These are phyloP conservation scores for Calycina marina DNA, from an alignment of 2,329 filamentous ascomycete genomes.

Conservation along the genomic window DNA sequence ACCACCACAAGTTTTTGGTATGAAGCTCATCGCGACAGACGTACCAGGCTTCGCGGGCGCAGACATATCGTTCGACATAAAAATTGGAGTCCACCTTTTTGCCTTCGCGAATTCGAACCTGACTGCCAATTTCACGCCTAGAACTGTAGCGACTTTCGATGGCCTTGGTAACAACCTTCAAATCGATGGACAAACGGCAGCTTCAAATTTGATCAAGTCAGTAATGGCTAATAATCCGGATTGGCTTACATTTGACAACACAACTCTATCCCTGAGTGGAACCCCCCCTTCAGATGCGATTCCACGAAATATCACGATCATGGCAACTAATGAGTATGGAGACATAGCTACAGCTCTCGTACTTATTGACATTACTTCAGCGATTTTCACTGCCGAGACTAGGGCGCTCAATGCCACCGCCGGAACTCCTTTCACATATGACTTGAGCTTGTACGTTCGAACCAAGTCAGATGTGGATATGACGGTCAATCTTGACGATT, in stretches of 20 bases:
- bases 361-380: conserved; percentile 14
- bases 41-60: conserved; percentile 61
- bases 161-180: conserved; percentile 36
- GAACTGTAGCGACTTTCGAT: conserved; percentile 35
- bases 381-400: conserved; percentile 13
- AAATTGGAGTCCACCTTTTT: conserved; percentile 57
- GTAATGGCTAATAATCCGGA: conserved; percentile 41
- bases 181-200: conserved; percentile 40
- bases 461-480: conserved; percentile 15
- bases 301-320: conserved; percentile 47
- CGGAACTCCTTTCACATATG: conserved; percentile 14
- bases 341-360: conserved; percentile 45
- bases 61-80: conserved; percentile 51
- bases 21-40: conserved; percentile 66
- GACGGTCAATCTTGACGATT: conserved; percentile 7
- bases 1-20: conserved; percentile 55
- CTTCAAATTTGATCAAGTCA: conserved; percentile 33
- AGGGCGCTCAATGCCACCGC: conserved; percentile 15
- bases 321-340: conserved; percentile 41
- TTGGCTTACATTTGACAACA: conserved; percentile 55
- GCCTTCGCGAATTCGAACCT: conserved; percentile 44
- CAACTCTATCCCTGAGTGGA: conserved; percentile 48
- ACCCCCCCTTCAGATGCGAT: conserved; percentile 43
- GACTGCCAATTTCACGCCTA: conserved; percentile 40
- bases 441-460: conserved; percentile 12